Evolutionary conservation across 2,329 filamentous ascomycete genomes (phyloP), one percentile per base, ranked within the genome.

Genomic region (Dactylellina parvicollis): DNA sequence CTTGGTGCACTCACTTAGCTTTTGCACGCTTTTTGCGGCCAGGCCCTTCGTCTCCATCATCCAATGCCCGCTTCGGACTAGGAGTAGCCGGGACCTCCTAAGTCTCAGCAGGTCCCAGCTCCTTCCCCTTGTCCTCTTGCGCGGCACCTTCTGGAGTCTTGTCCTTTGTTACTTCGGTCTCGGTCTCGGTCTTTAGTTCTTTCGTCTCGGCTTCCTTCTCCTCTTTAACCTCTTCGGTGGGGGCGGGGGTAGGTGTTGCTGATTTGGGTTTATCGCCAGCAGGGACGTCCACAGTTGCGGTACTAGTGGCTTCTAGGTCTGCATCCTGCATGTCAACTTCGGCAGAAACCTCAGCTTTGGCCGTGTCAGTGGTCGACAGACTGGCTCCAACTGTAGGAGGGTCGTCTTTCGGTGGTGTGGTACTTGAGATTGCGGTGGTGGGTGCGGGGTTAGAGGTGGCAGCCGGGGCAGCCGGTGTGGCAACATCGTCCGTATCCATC

Each of bases 321-420:
- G 66, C 70, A n/a, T 75, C 73, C 26, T 76, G 60, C 70, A 75
- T 71, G 26, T 65, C 73, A 24, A 66, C 70, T 30, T 77, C 75
- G 24, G 66, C 70, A 14, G 71, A 30, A 26, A 52, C 69, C 24
- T 74, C 71, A 26, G 14, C 14, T 54, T 66, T 66, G 22, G 36
- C 52, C 32, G 42, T 24, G 57, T 65, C 52, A 42, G 36, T 50
- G 10, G 50, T 34, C 49, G 36, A 38, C 34, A 4, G 49, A 46
- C 8, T 66, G 26, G 49, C 59, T 34, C 36, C 73, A 49, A 7
- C 60, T 57, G 36, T 46, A 46, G 30, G 62, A 26, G 57, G 71
- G 40, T 47, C 64, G 54, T 44, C 66, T 46, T 59, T 67, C 49
- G 52, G 57, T 50, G 50, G 55, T 16, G 67, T 50, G 2, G 44